These are phyloP conservation scores for Salicornia ramosissima DNA, from an alignment of 148 eudicot species.

Conservation along the genomic window DNA sequence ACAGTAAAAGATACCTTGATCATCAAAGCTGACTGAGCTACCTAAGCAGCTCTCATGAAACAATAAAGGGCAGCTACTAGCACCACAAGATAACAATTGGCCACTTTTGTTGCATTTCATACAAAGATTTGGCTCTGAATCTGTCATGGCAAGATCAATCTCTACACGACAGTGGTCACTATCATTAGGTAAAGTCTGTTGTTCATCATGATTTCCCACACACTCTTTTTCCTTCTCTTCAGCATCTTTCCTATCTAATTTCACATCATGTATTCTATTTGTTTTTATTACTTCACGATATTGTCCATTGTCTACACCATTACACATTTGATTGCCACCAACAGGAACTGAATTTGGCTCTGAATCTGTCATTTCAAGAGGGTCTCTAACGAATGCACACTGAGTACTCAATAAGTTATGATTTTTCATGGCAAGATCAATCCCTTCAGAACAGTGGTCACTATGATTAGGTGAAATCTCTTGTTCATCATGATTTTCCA, in stretches of 20 bases:
- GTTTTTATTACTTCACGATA: no score
- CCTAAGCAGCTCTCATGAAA: conserved; percentile 72
- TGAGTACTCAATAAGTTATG: no score
- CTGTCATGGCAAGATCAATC: conserved; percentile 31
- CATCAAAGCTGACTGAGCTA: conserved; percentile 43
- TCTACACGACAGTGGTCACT: conserved; percentile 8
- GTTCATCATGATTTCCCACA: conserved; percentile 13
- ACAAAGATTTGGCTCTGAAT: conserved; percentile 46
- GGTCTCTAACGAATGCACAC: no score
- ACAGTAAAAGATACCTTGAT: conserved; percentile 57
- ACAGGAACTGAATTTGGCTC: conserved; percentile 23
- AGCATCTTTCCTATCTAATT: conserved; percentile 4
- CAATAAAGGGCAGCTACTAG: conserved; percentile 45
- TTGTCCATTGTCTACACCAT: conserved; percentile 11
- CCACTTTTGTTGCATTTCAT: conserved; percentile 65
- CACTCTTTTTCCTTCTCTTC: background rate
- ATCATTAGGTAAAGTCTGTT: conserved; percentile 25
- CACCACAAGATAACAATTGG: conserved; percentile 52
- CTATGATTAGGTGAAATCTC: conserved; percentile 29
- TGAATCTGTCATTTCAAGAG: no score
- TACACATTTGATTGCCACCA: conserved; percentile 10
- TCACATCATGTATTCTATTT: conserved; percentile 16
- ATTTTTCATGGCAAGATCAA: conserved; percentile 20
- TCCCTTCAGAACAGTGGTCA: background rate
- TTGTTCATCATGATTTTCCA: conserved; percentile 9